Percentiles rank a stretch among this genome's conserved stretches.
These are phyloP conservation scores for Plasmodium cynomolgi DNA, from an alignment of 169 alveolate genomes.

Conservation along the genomic window DNA sequence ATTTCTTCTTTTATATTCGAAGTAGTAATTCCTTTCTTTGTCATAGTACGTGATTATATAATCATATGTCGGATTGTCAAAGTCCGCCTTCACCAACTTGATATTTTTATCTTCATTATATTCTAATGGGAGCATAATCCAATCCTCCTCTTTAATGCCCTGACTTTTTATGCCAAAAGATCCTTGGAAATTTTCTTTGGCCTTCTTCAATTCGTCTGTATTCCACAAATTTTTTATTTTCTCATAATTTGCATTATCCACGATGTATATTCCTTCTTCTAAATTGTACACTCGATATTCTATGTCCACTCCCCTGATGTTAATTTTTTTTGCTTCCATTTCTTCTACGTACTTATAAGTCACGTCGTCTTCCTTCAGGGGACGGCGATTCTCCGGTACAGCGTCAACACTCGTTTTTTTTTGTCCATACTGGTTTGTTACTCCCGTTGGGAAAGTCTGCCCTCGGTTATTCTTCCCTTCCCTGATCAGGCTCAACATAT, in stretches of 20 bases:
- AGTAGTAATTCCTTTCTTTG: constrained; percentile 79
- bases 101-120: constrained; percentile 79
- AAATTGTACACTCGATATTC: constrained; percentile 62
- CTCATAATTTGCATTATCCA: constrained; percentile 72
- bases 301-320: constrained; percentile 56
- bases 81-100: constrained; percentile 79
- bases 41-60: constrained; percentile 84
- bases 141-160: constrained; percentile 69
- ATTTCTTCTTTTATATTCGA: constrained; percentile 77
- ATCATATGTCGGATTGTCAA: constrained; percentile 83
- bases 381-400: not conserved
- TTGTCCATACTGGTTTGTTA: not conserved
- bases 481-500: not conserved
- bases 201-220: constrained; percentile 54
- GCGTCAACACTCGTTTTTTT: not conserved
- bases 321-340: constrained; percentile 63
- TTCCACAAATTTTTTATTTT: constrained; percentile 69
- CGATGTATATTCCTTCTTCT: constrained; percentile 78
- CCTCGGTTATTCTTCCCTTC: not conserved
- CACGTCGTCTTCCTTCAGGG: constrained; percentile 43
- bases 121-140: constrained; percentile 81
- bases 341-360: constrained; percentile 68
- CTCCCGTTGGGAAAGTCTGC: not conserved
- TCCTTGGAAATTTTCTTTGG: constrained; percentile 41
- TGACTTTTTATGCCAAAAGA: constrained; percentile 51